Evolutionary conservation across 441 rosid species (phyloP).

Genomic region (Manihot esculenta): DNA sequence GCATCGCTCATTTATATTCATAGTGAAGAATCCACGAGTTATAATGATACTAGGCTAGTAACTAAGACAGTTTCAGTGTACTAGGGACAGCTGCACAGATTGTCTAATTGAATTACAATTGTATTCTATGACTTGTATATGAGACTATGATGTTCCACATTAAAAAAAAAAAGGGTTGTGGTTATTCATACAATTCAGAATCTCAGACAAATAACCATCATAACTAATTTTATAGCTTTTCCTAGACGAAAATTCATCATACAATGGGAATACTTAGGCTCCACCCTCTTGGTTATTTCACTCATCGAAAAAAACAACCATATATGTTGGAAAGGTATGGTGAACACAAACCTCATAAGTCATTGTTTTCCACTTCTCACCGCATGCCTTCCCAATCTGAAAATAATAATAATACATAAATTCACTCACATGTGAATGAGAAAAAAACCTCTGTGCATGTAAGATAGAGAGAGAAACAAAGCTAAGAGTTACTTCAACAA

Average conservation of each 20-base stretch:
- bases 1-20: too few species aligned
- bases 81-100: too few species aligned
- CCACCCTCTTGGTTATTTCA: background rate
- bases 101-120: too few species aligned
- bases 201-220: too few species aligned
- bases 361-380: constrained; percentile 96
- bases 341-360: constrained; percentile 63
- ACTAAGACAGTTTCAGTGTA: too few species aligned
- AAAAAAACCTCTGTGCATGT: background rate
- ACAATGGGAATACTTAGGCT: background rate
- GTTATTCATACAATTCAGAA: too few species aligned
- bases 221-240: too few species aligned
- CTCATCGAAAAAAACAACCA: background rate
- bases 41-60: too few species aligned
- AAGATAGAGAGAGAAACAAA: constrained; percentile 13
- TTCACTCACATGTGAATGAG: constrained; percentile 13
- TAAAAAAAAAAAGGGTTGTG: too few species aligned
- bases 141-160: too few species aligned
- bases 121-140: too few species aligned
- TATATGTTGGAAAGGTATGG: background rate
- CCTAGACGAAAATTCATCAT: background rate
- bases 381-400: constrained; percentile 95
- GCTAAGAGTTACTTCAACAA: background rate
- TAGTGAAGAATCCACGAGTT: too few species aligned
- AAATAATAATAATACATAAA: constrained; percentile 15